These are phyloP conservation scores for Sporobolomyces phaffii DNA, from an alignment of 768 basidiomycete species.

Conservation along the genomic window DNA sequence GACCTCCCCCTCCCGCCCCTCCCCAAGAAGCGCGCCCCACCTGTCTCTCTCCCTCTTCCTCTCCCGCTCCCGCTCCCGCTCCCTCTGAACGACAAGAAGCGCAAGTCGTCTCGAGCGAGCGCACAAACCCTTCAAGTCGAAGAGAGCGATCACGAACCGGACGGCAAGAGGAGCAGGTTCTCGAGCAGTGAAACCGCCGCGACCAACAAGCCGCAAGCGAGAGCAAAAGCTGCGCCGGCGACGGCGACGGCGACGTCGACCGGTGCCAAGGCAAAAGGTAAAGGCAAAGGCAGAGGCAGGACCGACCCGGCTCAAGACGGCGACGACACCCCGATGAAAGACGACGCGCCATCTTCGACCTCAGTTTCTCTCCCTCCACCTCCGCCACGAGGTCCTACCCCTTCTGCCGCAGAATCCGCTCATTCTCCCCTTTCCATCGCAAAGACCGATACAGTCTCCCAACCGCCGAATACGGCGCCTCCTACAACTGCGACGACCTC, in stretches of 20 bases:
- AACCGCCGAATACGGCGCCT: too few relatives aligned
- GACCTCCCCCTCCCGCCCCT: conserved; percentile 38
- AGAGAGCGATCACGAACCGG: not conserved
- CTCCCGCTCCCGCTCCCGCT: not conserved
- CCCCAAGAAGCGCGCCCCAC: conserved; percentile 25
- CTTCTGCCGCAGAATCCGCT: not conserved
- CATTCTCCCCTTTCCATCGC: not conserved
- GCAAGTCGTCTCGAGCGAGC: too few relatives aligned
- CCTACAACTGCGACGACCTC: not conserved
- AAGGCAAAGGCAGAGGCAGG: conserved; percentile 1
- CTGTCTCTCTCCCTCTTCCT: not conserved
- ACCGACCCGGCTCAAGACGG: not conserved
- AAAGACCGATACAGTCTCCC: too few relatives aligned
- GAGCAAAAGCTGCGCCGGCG: not conserved
- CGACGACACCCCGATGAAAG: conserved; percentile 12
- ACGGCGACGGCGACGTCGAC: not conserved
- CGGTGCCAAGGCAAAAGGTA: not conserved
- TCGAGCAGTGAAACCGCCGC: not conserved
- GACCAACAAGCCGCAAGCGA: not conserved
- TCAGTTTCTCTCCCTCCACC: not conserved
- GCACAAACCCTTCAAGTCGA: too few relatives aligned
- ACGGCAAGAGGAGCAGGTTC: not conserved
- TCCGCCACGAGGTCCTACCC: not conserved
- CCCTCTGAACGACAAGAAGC: conserved; percentile 1
- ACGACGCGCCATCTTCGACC: not conserved